Base-by-base conservation (phyloP, 169 alveolate species). In the Cryptosporidium bovis region DNA sequence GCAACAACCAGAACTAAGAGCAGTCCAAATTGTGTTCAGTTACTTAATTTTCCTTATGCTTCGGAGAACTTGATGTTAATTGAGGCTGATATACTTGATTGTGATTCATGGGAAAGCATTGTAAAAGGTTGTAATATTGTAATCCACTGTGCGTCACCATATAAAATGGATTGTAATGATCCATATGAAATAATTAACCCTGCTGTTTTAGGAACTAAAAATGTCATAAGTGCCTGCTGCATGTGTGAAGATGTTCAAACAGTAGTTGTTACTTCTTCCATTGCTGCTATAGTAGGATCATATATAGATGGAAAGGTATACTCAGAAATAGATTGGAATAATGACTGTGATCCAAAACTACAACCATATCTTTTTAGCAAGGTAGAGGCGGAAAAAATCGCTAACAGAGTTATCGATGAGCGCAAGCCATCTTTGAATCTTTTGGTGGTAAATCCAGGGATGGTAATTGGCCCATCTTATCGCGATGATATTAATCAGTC, bases 111-210 rank as follows among this genome's bases (percentile, higher is more conserved):
- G 87, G 33, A 34, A 60, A 62, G 56, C 5, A 20, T 77, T 24
- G 60, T 77, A 5, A 77, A 77, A 44, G 87, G 71, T 33, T 77
- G 87, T 44, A 16, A 62, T 3, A 34, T 62, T 34, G 87, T 77
- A 60, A 60, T 77, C 44, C 87, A 77, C 66, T 77, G 87, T n/a
- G 87, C 87, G 18, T 77, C 87, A 13, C 87, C 87, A 12, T 77
- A 77, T 77, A 60, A 44, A 62, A 77, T 77, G 87, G 87, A 77
- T 62, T 77, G 69, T 40, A 60, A 36, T 2, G 87, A 77, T 77
- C 87, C 87, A 24, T 77, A 77, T 48, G 87, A 77, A 48, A 77
- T 77, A 24, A 77, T 77, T 10, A 60, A 77, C 58, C 87, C 87
- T 18, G 87, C 87, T 58, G 31, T 62, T 34, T 40, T 60, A 33